Evolutionary conservation across 345 rosid genomes (phyloP).

Genomic region (Citropsis articulata): DNA sequence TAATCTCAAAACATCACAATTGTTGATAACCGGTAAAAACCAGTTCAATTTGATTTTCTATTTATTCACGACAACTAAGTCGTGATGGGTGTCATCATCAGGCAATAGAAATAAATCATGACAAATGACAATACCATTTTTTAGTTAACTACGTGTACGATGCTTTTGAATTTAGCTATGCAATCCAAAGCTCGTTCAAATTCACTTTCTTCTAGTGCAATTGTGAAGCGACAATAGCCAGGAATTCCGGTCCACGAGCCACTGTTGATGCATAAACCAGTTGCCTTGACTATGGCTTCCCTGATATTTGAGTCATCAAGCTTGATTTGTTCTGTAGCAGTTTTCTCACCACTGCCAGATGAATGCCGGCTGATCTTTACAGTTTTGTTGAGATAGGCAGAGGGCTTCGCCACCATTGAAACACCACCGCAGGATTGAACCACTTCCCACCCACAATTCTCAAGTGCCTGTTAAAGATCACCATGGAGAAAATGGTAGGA

Average conservation of each 20-base stretch:
- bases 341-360: neutral
- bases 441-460: too few species aligned
- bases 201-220: constrained; percentile 66
- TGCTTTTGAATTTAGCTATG: constrained; percentile 50
- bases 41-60: too few species aligned
- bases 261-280: constrained; percentile 83
- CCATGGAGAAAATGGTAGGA: too few species aligned
- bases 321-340: constrained; percentile 35
- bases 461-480: too few species aligned
- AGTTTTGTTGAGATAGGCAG: constrained; percentile 54
- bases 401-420: constrained; percentile 88
- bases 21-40: too few species aligned
- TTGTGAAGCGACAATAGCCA: constrained; percentile 84
- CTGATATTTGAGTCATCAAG: constrained; percentile 64
- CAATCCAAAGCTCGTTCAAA: constrained; percentile 73
- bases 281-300: constrained; percentile 60
- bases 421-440: constrained; percentile 45
- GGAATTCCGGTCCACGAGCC: constrained; percentile 86
- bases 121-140: neutral
- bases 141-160: constrained; percentile 19
- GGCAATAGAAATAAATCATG: neutral
- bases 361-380: constrained; percentile 33
- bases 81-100: neutral
- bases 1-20: too few species aligned
- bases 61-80: neutral